Percentiles rank a stretch among this genome's conserved stretches.
phyloP scores from a whole-genome alignment of 2,329 filamentous ascomycete species.

The Lachnellula occidentalis region DNA sequence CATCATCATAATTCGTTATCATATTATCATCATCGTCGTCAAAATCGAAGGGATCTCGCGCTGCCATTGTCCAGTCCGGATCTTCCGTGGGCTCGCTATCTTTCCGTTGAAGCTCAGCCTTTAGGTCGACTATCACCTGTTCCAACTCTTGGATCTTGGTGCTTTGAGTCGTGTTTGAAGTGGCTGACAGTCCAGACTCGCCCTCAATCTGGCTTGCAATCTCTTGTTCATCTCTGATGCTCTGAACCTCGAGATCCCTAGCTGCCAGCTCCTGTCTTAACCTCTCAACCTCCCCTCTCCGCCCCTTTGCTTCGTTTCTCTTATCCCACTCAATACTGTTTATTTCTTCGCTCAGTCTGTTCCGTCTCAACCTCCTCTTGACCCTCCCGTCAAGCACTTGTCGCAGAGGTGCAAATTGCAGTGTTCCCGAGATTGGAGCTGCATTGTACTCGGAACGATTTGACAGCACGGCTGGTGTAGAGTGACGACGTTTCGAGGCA shows the following conservation, averaged over 20 bases:
- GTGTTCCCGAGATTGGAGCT: slow-evolving; percentile 32
- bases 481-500: slow-evolving; percentile 41
- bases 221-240: slow-evolving; percentile 26
- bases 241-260: slow-evolving; percentile 28
- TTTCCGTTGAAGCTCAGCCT: slow-evolving; percentile 22
- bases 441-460: slow-evolving; percentile 21
- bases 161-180: slow-evolving; percentile 13
- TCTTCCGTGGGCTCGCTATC: slow-evolving; percentile 19
- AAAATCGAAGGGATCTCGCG: slow-evolving; percentile 38
- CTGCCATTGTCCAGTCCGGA: slow-evolving; percentile 46
- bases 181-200: slow-evolving; percentile 17
- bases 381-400: slow-evolving; percentile 53
- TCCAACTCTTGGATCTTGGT: slow-evolving; percentile 26
- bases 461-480: slow-evolving; percentile 34
- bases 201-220: slow-evolving; percentile 25
- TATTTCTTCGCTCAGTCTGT: slow-evolving; percentile 53
- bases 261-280: slow-evolving; percentile 42
- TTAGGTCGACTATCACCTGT: slow-evolving; percentile 23
- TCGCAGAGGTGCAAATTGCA: slow-evolving; percentile 45
- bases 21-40: slow-evolving; percentile 31
- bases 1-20: slow-evolving; percentile 26
- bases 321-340: slow-evolving; percentile 46
- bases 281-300: slow-evolving; percentile 42
- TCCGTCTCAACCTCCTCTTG: slow-evolving; percentile 51
- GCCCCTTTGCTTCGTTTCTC: slow-evolving; percentile 34